Percentiles rank a stretch among this genome's conserved stretches.
Evolutionary conservation across 306 rosid genomes (phyloP).

Genomic region (Quercus wislizeni): DNA sequence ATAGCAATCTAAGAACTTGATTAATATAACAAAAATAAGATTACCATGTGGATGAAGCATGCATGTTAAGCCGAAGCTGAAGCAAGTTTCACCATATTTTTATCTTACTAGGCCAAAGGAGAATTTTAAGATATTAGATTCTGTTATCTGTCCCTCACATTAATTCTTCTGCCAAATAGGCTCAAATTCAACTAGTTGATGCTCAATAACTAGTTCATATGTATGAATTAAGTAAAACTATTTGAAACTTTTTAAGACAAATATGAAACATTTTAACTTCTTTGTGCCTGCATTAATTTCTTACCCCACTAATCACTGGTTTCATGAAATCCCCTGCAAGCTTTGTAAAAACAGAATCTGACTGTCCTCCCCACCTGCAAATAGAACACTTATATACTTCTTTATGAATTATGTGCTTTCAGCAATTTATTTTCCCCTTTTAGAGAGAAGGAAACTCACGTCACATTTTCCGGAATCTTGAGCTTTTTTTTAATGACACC

Average conservation of each 20-base stretch:
- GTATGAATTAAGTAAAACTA: not conserved
- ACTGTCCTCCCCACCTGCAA: conserved; percentile 77
- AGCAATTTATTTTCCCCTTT: not conserved
- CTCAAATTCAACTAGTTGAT: not conserved
- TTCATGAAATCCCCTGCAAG: conserved; percentile 76
- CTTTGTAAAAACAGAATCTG: conserved; percentile 24
- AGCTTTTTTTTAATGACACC: conserved; percentile 74
- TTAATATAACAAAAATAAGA: not conserved
- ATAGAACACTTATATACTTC: not conserved
- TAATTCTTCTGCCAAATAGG: too few species aligned
- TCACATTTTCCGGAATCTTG: conserved; percentile 61
- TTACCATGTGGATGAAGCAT: not conserved
- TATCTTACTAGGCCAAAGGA: not conserved
- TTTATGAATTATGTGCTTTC: not conserved
- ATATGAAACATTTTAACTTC: not conserved
- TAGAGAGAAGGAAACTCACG: conserved; percentile 38
- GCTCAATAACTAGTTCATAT: not conserved
- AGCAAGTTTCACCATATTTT: not conserved
- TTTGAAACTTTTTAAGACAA: not conserved
- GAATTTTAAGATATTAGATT: not conserved
- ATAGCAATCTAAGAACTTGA: not conserved
- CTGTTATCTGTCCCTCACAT: not conserved
- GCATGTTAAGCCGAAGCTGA: not conserved
- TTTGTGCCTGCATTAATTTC: not conserved
- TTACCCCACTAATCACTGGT: conserved; percentile 85